Conservation (phyloP, 2,329 filamentous ascomycete genomes). For the Fusarium zealandicum region DNA sequence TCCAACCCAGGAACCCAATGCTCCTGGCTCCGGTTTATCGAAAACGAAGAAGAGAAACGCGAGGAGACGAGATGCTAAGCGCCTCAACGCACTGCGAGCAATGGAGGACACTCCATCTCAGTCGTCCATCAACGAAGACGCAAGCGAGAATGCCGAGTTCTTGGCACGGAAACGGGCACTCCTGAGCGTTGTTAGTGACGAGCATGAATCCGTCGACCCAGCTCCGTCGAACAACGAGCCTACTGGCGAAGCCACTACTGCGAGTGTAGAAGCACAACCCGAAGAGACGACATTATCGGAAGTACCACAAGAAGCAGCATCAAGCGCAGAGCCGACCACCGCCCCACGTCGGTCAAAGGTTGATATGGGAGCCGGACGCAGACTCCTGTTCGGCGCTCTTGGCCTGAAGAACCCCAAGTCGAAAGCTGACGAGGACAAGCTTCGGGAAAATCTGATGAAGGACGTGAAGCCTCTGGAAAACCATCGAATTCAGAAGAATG, state of each 20-base stretch:
- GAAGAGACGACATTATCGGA: slow-evolving; percentile 5
- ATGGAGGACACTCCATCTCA: slow-evolving; percentile 28
- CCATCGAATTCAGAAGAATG: slow-evolving; percentile 41
- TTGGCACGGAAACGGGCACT: slow-evolving; percentile 52
- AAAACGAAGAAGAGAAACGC: slow-evolving; percentile 61
- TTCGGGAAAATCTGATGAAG: slow-evolving; percentile 66
- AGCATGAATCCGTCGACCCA: slow-evolving; percentile 4
- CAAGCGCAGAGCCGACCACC: slow-evolving; percentile 13
- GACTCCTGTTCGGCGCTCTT: slow-evolving; percentile 75
- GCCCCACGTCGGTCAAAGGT: slow-evolving; percentile 37
- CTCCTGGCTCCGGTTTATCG: slow-evolving; percentile 49
- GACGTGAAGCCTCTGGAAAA: slow-evolving; percentile 54
- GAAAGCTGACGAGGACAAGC: slow-evolving; percentile 70
- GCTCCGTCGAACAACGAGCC: slow-evolving; percentile 3
- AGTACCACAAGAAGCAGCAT: slow-evolving; percentile 3
- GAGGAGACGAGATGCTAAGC: slow-evolving; percentile 53
- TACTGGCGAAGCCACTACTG: neutral
- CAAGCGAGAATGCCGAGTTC: slow-evolving; percentile 41
- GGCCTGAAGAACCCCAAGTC: slow-evolving; percentile 73
- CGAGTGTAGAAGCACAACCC: slow-evolving; percentile 6
- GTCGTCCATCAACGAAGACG: slow-evolving; percentile 12
- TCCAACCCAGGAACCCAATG: slow-evolving; percentile 27
- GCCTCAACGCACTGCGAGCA: slow-evolving; percentile 14
- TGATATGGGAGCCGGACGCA: slow-evolving; percentile 66
- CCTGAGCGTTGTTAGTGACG: slow-evolving; percentile 42